Base-by-base conservation (phyloP, 768 basidiomycete species). In the Cytidiella melzeri region DNA sequence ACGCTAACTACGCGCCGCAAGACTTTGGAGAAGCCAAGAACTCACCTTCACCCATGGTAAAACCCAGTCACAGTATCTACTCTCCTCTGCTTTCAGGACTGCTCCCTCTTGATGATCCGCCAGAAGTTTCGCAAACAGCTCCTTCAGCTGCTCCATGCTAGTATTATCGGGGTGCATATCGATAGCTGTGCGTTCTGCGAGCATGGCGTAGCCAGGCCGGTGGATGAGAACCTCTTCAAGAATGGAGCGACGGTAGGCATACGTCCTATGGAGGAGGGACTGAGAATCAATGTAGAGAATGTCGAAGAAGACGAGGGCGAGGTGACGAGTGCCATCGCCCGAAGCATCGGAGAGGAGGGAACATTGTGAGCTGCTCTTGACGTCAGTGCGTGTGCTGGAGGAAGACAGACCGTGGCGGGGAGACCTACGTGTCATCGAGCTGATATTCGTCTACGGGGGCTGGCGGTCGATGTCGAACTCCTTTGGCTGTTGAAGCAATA, bases 261-360 rank as follows among this genome's bases (percentile, higher is more conserved):
- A 94, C 0, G 82, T 65, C 3, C 61, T 61, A 10, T 70, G 67
- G 5, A 90, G 56, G 10, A 90, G 67, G 6, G 76, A 81, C 28
- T 63, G 57, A n/a, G 68, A 77, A 56, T 92, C 79, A 0, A 91
- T 67, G n/a, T 76, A 62, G 5, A 96, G 73, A 12, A 94, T 58
- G 58, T 96, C 93, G 59, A 94, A 96, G 69, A 92, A 94, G 11
- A 92, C 83, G 15, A 95, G 73, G 18, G 81, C 87, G 5, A 93
- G 78, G 52, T 83, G 84, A 2, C 81, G 74, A 9, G 68, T 61
- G 13, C 66, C 66, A 5, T 53, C 40, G 18, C 67, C 64, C 2
- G 69, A 66, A 1, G 58, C 67, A 51, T 72, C 60, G 6, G 77
- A 74, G 41, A 64, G 50, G 30, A 76, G 60, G 3, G 75, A 77